These are phyloP conservation scores for Vaccinium corymbosum DNA, from an alignment of 148 eudicot genomes.

Conservation along the genomic window DNA sequence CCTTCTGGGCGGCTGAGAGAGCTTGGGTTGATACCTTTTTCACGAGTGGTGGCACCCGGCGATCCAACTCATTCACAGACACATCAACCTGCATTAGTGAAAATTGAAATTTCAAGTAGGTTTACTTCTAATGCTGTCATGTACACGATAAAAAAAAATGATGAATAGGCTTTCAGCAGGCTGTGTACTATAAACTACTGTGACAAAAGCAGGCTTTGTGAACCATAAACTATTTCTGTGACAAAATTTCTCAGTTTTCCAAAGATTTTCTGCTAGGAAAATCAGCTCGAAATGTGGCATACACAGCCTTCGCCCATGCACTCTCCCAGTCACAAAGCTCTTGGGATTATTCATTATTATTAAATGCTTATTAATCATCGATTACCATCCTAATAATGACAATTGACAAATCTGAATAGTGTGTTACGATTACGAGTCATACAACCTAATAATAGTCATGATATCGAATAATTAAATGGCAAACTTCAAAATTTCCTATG, in stretches of 20 bases:
- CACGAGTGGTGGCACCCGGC: slow-evolving; percentile 56
- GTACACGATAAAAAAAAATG: background rate
- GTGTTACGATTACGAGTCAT: background rate
- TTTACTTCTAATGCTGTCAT: background rate
- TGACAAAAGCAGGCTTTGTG: background rate
- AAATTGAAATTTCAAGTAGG: background rate
- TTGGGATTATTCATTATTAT: background rate
- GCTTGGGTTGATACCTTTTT: slow-evolving; percentile 63
- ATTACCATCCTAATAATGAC: background rate
- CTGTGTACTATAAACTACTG: background rate
- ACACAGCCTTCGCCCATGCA: background rate
- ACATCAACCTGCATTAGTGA: slow-evolving; percentile 59
- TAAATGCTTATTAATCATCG: background rate
- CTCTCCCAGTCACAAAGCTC: background rate
- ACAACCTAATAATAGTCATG: background rate
- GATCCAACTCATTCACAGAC: slow-evolving; percentile 60
- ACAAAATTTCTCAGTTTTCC: background rate
- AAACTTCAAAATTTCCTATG: background rate
- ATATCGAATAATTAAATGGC: background rate
- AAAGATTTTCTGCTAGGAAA: background rate
- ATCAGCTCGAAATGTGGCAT: background rate
- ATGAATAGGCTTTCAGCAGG: background rate
- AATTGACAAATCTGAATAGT: background rate
- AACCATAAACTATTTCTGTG: background rate
- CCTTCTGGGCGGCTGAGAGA: slow-evolving; percentile 58